Evolutionary conservation across 1,284 basidiomycete species (phyloP).

Genomic region (Thecaphora thlaspeos): DNA sequence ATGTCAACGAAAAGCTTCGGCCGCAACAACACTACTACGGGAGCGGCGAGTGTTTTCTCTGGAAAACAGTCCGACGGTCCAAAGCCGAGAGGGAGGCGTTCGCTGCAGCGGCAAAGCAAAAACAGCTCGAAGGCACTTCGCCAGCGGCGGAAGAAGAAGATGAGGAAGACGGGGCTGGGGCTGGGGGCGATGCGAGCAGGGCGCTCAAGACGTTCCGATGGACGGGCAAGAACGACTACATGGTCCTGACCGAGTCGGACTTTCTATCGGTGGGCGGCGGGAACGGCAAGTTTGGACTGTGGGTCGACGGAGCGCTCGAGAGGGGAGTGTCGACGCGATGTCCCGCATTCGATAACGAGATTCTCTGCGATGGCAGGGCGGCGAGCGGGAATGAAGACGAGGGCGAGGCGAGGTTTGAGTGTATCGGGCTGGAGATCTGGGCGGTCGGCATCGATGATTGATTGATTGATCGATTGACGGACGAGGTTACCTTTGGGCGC

Average conservation of each 20-base stretch:
- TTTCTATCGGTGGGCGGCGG: slow-evolving; percentile 49
- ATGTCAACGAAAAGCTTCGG: slow-evolving; percentile 49
- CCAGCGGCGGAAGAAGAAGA: slow-evolving; percentile 59
- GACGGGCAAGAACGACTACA: slow-evolving; percentile 88
- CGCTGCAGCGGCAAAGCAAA: no score
- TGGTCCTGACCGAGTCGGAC: slow-evolving; percentile 72
- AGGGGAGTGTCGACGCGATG: slow-evolving; percentile 81
- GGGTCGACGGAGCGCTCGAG: slow-evolving; percentile 78
- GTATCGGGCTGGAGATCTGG: slow-evolving; percentile 84
- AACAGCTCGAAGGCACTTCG: no score
- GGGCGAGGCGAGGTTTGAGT: slow-evolving; percentile 70
- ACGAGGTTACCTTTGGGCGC: not conserved
- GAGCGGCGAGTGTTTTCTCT: slow-evolving; percentile 47
- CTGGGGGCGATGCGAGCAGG: slow-evolving; percentile 12
- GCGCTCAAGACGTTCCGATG: slow-evolving; percentile 70
- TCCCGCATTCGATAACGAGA: slow-evolving; percentile 83
- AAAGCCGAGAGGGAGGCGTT: no score
- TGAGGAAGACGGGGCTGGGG: slow-evolving; percentile 2
- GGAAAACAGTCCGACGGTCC: slow-evolving; percentile 48
- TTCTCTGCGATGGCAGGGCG: slow-evolving; percentile 64
- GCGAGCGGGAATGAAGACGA: slow-evolving; percentile 57
- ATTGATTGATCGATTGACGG: not conserved
- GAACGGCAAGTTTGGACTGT: slow-evolving; percentile 66
- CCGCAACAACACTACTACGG: slow-evolving; percentile 52
- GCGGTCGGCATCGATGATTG: slow-evolving; percentile 62